These are phyloP conservation scores for Pichia occidentalis DNA, from an alignment of 805 yeast species.

Conservation along the genomic window DNA sequence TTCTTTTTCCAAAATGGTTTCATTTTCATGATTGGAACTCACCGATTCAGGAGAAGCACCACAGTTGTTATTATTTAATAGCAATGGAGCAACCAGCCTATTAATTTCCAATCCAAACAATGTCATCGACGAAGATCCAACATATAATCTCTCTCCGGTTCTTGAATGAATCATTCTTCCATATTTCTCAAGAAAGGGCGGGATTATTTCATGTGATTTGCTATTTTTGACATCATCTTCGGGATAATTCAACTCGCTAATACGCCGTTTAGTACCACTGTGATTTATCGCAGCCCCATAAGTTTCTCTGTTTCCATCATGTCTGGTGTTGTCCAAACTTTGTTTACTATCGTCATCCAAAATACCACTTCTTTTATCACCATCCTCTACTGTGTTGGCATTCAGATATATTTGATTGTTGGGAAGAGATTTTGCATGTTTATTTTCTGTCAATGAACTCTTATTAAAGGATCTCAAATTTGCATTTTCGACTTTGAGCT, in stretches of 20 bases:
- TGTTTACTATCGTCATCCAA: too few relatives aligned
- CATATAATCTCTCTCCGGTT: conserved; percentile 69
- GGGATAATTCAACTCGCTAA: not conserved
- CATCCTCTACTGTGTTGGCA: too few relatives aligned
- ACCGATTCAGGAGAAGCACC: conserved; percentile 16
- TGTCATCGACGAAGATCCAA: conserved; percentile 81
- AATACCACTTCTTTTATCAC: too few relatives aligned
- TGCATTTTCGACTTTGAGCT: conserved; percentile 60
- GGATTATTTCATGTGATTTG: conserved; percentile 46
- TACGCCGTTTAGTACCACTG: not conserved
- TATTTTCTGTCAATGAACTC: not conserved
- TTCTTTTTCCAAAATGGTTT: conserved; percentile 60
- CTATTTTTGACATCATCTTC: conserved; percentile 2
- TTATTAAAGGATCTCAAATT: conserved; percentile 41
- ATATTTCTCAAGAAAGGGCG: conserved; percentile 64
- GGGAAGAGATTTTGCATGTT: not conserved
- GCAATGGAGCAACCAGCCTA: conserved; percentile 32
- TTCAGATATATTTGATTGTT: not conserved
- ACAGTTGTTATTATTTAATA: conserved; percentile 7
- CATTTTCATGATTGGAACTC: conserved; percentile 4
- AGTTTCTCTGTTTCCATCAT: too few relatives aligned
- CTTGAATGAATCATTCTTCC: conserved; percentile 68
- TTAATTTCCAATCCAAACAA: conserved; percentile 73
- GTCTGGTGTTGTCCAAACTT: too few relatives aligned
- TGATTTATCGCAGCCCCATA: too few relatives aligned